phyloP scores from a whole-genome alignment of 2,329 filamentous ascomycete species.

The Mycocentrospora acerina region DNA sequence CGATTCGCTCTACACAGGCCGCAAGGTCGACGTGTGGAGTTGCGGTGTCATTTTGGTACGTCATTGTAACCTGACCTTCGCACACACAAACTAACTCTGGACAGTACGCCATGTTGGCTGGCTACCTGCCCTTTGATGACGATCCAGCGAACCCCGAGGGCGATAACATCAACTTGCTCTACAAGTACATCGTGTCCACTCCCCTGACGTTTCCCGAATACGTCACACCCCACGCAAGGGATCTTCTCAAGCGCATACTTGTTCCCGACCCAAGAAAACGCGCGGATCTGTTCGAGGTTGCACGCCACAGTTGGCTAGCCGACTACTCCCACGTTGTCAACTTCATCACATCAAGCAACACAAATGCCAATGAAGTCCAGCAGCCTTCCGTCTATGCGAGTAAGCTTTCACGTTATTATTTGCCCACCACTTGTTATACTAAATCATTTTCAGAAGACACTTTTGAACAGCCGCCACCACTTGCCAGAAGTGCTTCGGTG shows the following conservation, averaged over 20 bases:
- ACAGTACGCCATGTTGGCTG: conserved; percentile 97
- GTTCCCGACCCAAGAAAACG: conserved; percentile 94
- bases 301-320: conserved; percentile 95
- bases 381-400: conserved; percentile 69
- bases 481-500: conserved; percentile 89
- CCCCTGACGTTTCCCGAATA: conserved; percentile 98
- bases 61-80: conserved; percentile 24
- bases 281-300: conserved; percentile 95
- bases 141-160: conserved; percentile 97
- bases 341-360: conserved; percentile 95
- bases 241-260: conserved; percentile 87
- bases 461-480: conserved; percentile 61
- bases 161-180: conserved; percentile 97
- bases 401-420: conserved; percentile 38
- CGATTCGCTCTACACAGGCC: conserved; percentile 93
- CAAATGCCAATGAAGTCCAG: conserved; percentile 80
- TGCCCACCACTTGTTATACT: conserved; percentile 1
- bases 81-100: conserved; percentile 9
- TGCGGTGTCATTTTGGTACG: conserved; percentile 96
- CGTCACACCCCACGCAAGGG: conserved; percentile 92
- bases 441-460: conserved; percentile 47
- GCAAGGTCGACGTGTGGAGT: conserved; percentile 99
- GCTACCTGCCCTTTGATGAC: conserved; percentile 96
- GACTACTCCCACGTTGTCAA: conserved; percentile 96
- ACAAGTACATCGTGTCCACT: conserved; percentile 98